Percentiles rank a stretch among this genome's conserved stretches.
These are phyloP conservation scores for Saccharata proteae DNA, from an alignment of 2,329 filamentous ascomycete genomes.

Conservation along the genomic window DNA sequence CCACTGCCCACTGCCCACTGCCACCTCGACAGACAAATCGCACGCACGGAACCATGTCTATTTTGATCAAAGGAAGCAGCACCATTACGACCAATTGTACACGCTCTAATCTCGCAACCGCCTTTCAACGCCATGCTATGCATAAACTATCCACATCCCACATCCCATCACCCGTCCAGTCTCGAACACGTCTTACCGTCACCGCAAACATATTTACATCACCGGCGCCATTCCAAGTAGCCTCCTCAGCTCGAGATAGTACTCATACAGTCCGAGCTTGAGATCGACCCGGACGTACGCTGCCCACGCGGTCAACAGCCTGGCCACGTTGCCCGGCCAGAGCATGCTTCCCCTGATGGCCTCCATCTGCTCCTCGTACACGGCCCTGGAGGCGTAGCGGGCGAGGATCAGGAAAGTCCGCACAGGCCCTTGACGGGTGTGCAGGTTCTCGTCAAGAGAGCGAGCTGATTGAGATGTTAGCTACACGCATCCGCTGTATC, in stretches of 20 bases:
- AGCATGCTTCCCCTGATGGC: conserved; percentile 35
- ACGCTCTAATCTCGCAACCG: too few species aligned
- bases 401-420: conserved; percentile 54
- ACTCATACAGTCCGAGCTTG: conserved; percentile 48
- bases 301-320: conserved; percentile 40
- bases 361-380: conserved; percentile 50
- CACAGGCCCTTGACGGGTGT: conserved; percentile 54
- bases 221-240: conserved; percentile 32
- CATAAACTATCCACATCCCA: too few species aligned
- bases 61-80: too few species aligned
- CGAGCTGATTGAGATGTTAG: conserved; percentile 40
- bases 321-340: conserved; percentile 39
- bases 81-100: too few species aligned
- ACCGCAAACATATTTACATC: too few species aligned
- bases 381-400: conserved; percentile 48
- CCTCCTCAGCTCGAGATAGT: conserved; percentile 39
- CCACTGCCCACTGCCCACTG: too few species aligned
- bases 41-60: too few species aligned
- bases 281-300: conserved; percentile 44
- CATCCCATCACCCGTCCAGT: too few species aligned
- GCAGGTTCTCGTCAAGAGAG: conserved; percentile 80
- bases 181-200: too few species aligned
- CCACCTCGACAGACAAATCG: too few species aligned
- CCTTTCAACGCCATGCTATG: too few species aligned
- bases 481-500: background rate